A percentile compares a stretch with the other conserved stretches of the same genome.
These are phyloP conservation scores for Schoenoplectus triqueter DNA, from an alignment of 202 grass and related monocot genomes.

Conservation along the genomic window DNA sequence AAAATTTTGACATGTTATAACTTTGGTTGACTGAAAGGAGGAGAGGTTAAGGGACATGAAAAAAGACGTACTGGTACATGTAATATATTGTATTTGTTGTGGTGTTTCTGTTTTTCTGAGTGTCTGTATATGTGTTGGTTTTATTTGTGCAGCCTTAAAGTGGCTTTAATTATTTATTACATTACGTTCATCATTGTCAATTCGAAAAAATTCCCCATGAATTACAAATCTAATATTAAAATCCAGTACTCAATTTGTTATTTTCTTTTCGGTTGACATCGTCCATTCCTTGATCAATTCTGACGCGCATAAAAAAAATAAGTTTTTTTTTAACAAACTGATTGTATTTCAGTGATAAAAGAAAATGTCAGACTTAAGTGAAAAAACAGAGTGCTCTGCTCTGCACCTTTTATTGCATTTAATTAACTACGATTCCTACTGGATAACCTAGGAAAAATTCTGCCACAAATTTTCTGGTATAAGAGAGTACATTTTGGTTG, in stretches of 20 bases:
- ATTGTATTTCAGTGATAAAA: background rate
- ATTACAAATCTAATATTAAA: no score
- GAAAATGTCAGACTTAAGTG: conserved; percentile 16
- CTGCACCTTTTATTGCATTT: conserved; percentile 8
- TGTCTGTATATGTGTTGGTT: background rate
- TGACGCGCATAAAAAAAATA: background rate
- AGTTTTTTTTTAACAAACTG: background rate
- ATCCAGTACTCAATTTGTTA: no score
- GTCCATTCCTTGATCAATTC: background rate
- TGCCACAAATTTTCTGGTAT: background rate
- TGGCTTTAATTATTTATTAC: background rate
- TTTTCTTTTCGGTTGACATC: background rate
- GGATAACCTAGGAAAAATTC: background rate
- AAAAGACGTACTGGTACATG: background rate
- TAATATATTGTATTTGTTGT: background rate
- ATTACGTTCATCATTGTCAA: background rate
- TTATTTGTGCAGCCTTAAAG: background rate
- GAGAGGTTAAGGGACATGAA: background rate
- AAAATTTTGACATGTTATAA: background rate
- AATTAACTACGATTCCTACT: background rate
- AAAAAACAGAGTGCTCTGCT: background rate
- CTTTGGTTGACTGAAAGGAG: background rate
- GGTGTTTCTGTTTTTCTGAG: background rate
- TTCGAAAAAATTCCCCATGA: background rate
- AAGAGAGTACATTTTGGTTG: conserved; percentile 21